These are phyloP conservation scores for Stellera chamaejasme DNA, from an alignment of 345 rosid genomes.

Conservation along the genomic window DNA sequence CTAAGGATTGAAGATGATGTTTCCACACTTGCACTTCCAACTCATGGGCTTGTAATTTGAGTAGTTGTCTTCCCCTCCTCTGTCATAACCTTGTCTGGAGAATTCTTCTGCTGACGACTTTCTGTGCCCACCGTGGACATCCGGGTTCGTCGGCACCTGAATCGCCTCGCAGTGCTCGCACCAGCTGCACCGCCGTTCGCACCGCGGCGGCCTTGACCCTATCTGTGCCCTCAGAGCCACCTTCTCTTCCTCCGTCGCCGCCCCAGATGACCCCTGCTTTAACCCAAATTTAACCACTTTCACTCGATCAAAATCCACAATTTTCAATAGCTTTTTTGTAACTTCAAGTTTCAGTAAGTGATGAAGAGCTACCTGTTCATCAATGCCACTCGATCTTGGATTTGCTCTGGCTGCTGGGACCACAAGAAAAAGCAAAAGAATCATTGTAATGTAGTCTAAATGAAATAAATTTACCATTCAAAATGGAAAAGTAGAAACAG, in stretches of 20 bases:
- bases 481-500: neutral
- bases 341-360: neutral
- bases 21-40: conserved; percentile 97
- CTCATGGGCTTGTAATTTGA: conserved; percentile 89
- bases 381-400: conserved; percentile 26
- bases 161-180: conserved; percentile 83
- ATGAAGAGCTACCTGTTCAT: conserved; percentile 16
- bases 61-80: conserved; percentile 61
- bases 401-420: conserved; percentile 46
- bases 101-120: conserved; percentile 17
- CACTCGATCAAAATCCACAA: neutral
- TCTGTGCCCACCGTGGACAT: conserved; percentile 19
- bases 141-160: conserved; percentile 85
- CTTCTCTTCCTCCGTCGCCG: conserved; percentile 23
- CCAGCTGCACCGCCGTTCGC: conserved; percentile 68
- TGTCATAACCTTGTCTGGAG: conserved; percentile 31
- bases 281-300: conserved; percentile 6
- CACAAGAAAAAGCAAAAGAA: neutral
- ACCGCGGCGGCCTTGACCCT: conserved; percentile 89
- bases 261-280: neutral
- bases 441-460: neutral
- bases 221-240: conserved; percentile 45
- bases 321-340: neutral
- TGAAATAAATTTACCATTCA: neutral
- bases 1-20: conserved; percentile 73